These are phyloP conservation scores for carrot (Daucus carota) DNA, from an alignment of 129 eudicot genomes.

Conservation along the genomic window DNA sequence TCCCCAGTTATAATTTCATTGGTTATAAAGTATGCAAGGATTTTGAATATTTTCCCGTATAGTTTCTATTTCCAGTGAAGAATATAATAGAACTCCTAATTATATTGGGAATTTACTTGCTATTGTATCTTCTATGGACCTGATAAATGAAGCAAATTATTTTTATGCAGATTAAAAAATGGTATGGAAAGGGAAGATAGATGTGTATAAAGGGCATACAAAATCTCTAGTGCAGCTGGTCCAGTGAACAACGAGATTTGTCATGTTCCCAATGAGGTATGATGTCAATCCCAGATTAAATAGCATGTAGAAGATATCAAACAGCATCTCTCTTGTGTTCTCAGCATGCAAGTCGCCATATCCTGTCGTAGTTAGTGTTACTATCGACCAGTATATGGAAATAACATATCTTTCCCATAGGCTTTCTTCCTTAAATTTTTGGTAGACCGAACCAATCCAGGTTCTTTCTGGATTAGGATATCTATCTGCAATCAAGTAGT, in stretches of 20 bases:
- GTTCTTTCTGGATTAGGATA: constrained; percentile 71
- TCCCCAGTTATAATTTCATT: not conserved
- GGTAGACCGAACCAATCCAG: constrained; percentile 86
- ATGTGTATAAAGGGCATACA: constrained; percentile 37
- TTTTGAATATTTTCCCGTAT: not conserved
- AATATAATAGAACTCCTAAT: not conserved
- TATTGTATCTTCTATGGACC: not conserved
- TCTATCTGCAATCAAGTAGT: constrained; percentile 79
- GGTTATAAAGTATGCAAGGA: not conserved
- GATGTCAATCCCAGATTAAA: constrained; percentile 87
- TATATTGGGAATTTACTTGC: not conserved
- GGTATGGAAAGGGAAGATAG: constrained; percentile 4
- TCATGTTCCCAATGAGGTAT: constrained; percentile 96
- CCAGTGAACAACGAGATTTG: constrained; percentile 91
- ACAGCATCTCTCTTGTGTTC: constrained; percentile 82
- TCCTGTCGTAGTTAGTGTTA: constrained; percentile 86
- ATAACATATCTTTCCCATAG: constrained; percentile 68
- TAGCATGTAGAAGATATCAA: constrained; percentile 71
- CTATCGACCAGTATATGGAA: constrained; percentile 86
- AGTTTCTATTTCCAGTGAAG: not conserved
- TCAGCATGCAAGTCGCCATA: constrained; percentile 92
- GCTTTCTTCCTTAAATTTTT: constrained; percentile 56
- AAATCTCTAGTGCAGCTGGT: constrained; percentile 82
- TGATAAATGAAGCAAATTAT: not conserved
- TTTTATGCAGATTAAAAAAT: constrained; percentile 1